Evolutionary conservation across 345 rosid species (phyloP), one percentile per base, ranked within the genome.

Genomic region (Arabis alpina): DNA sequence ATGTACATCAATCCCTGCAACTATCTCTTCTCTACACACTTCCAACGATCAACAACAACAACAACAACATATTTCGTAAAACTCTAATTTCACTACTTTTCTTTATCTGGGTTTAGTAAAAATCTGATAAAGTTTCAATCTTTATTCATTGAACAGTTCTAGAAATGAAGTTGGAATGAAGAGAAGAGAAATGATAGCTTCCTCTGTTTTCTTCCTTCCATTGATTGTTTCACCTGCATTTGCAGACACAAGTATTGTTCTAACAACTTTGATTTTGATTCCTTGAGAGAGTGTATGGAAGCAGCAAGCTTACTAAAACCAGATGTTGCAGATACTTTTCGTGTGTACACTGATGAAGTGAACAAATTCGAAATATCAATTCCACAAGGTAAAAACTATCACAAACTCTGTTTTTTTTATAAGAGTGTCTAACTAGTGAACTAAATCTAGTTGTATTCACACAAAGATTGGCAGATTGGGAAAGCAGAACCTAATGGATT

Each of bases 341-440:
- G 82, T 15, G 70, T 51, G 40, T 93, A 84, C 77, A 84, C 80
- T 12, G 98, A 93, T 70, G 89, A 87, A 25, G 82, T 19, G 36
- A 93, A 93, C 84, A 93, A 86, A 79, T 93, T 86, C 78, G 82
- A 87, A 79, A 86, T 91, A 66, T 79, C 85, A 11, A 85, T 93
- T 63, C 97, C 98, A 14, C 85, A 79, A 82, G 97, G 98, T 84
- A 42, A 50, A 10, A 50, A 10, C 24, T 49, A 75, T 42, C 7
- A 5, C 66, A 70, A 44, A 42, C 74, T 28, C 15, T 67, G 68
- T 44, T 60, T 36, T 32, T 32, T 34, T 6, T 34, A 2, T 34
- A 6, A 34, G 8, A 34, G 37, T 19, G 23, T 6, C 37, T 34
- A 34, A 34, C 2, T 34, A 30, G 37, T 61, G 69, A 23, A n/a